phyloP scores from a whole-genome alignment of 2,329 filamentous ascomycete genomes.

The Fusarium goolgardi region DNA sequence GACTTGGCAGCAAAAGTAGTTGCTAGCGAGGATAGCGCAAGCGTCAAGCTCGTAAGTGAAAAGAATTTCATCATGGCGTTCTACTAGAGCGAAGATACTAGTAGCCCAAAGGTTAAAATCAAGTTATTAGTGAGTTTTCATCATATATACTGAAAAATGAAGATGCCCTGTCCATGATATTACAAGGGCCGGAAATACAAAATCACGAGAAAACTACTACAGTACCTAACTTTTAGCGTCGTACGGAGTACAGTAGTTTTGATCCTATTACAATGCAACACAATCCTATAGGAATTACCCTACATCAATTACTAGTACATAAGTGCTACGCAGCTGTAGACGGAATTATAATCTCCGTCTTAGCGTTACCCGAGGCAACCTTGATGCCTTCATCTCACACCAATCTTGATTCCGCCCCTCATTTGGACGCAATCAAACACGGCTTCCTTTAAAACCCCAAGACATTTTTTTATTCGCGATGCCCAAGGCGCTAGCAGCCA shows the following conservation, averaged over 20 bases:
- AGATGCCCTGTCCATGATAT: background rate
- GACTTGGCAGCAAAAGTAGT: slow-evolving; percentile 14
- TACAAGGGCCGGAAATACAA: background rate
- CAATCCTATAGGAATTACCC: too few relatives aligned
- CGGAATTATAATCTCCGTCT: too few relatives aligned
- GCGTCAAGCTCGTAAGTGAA: background rate
- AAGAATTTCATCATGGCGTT: slow-evolving; percentile 2
- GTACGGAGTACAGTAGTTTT: too few relatives aligned
- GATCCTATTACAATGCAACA: too few relatives aligned
- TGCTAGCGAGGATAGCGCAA: background rate
- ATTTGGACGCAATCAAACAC: background rate
- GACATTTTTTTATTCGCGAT: background rate
- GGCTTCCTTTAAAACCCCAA: background rate
- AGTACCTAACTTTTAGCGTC: too few relatives aligned
- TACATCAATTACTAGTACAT: too few relatives aligned
- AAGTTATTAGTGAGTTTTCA: too few relatives aligned
- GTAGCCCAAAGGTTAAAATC: too few relatives aligned
- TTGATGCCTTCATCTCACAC: background rate
- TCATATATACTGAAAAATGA: too few relatives aligned
- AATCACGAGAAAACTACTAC: background rate
- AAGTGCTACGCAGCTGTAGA: too few relatives aligned
- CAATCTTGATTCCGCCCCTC: background rate
- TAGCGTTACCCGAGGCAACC: background rate
- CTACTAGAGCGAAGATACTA: background rate
- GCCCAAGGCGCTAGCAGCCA: slow-evolving; percentile 11